Percentiles rank a stretch among this genome's conserved stretches.
phyloP scores from a whole-genome alignment of 805 yeast genomes.

The Teunomyces cretensis region DNA sequence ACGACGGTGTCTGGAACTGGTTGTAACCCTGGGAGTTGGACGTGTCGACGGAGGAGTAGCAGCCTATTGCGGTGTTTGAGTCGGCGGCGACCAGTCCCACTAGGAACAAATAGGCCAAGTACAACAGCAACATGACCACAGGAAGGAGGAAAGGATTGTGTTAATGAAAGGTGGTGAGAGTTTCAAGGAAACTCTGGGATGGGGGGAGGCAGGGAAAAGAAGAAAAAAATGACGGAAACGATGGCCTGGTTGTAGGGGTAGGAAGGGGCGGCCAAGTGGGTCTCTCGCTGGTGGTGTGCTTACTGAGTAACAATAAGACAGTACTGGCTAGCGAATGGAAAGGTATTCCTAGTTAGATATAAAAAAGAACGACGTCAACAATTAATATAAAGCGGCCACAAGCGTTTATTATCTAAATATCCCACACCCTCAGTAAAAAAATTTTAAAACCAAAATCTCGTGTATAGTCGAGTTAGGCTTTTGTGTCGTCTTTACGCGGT shows the following conservation, averaged over 20 bases:
- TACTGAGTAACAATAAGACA: no score
- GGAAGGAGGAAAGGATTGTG: neutral
- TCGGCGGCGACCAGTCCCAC: neutral
- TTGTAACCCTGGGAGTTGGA: slow-evolving; percentile 16
- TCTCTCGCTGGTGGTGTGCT: no score
- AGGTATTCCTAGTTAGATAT: no score
- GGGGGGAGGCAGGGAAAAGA: no score
- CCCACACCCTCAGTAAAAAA: neutral
- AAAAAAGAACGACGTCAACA: no score
- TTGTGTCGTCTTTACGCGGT: neutral
- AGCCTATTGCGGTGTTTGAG: neutral
- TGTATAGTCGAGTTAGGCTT: slow-evolving; percentile 2
- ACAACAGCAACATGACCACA: slow-evolving; percentile 30
- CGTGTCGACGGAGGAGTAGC: neutral
- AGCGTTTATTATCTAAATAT: neutral
- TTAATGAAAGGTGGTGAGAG: neutral
- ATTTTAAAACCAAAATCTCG: slow-evolving; percentile 1
- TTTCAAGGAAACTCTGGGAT: no score
- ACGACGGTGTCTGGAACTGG: slow-evolving; percentile 27
- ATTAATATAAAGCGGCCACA: neutral
- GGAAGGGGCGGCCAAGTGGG: no score
- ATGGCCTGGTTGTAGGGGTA: no score
- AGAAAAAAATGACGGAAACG: no score
- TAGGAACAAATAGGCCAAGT: slow-evolving; percentile 22
- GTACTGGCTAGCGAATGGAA: no score